Base-by-base conservation (phyloP, 2,329 filamentous ascomycete genomes). In the Fusarium luffae region DNA sequence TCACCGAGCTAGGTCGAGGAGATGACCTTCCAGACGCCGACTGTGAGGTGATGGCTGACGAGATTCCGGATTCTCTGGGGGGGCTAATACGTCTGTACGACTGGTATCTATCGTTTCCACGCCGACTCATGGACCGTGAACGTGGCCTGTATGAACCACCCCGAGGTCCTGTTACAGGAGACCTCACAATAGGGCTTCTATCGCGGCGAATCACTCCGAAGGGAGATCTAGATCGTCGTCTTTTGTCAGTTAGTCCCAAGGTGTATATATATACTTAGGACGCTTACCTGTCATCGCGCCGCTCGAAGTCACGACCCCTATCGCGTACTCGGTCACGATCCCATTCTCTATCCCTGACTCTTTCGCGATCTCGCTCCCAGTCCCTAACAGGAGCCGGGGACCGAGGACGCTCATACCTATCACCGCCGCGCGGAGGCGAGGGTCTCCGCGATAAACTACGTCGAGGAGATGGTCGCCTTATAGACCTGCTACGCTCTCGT, bases 151-250 rank as follows among this genome's bases (percentile, higher is more conserved):
- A 89, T 4, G 83, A 79, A 57, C 79, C 82, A 41, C 83, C 80
- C 12, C 79, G 75, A 37, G 79, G 63, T 14, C 68, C 76, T 27
- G 72, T 54, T 10, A 75, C 73, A 21, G 78, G 74, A 3, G 74
- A 76, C 52, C 74, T 75, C 23, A 71, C 69, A 7, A 69, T 71
- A 19, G 78, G 78, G n/a, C 63, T 77, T 68, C 78, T 77, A 10
- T 79, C 78, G 25, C 78, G 81, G 28, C 79, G 82, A 21, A 59
- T 55, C 37, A 63, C 44, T 41, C 81, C 81, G 61, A 82, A 83
- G 2, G 86, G 86, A 34, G 86, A 88, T 49, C 87, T 82, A 25
- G 87, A 89, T 71, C 86, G 81, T 66, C 85, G 82, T 76, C 85
- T 86, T 57, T 68, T 67, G 34, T 64, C 47, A 66, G 64, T 77